Evolutionary conservation across 2,329 filamentous ascomycete species (phyloP), one percentile per base, ranked within the genome.

Genomic region (Hypoxylon sp.): DNA sequence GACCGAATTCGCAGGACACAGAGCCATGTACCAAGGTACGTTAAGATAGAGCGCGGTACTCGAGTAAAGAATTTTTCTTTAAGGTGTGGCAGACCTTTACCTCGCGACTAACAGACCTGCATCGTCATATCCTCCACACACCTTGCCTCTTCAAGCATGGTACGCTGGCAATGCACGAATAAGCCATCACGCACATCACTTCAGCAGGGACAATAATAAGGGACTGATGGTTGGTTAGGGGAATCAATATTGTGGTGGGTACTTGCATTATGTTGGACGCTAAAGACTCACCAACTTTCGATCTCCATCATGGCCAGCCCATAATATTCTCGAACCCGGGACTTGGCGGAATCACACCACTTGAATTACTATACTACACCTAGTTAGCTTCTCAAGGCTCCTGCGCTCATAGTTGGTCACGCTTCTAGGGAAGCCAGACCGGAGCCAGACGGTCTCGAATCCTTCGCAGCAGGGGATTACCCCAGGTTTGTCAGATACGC

Each of bases 401-500:
- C 38, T 48, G 23, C 14, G 45, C 46, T 34, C 34, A 28, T 23
- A 23, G 45, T 46, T 46, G 53, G 55, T 48, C 41, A 52, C 45
- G 23, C 34, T 36, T 23, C 19, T 28, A 23, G n/a, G 14, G 21
- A 41, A 59, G 32, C 25, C 45, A 28, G 52, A 57, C 30, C 38
- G 52, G 32, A 59, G 32, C 25, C 50, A 28, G 52, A 57, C 30
- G 46, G 52, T 63, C 67, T 58, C 60, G 63, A 64, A 61, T 61
- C 56, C 58, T 49, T 51, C 38, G 28, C 34, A 38, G 34, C 49
- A 13, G 60, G 64, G 63, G 21, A 56, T 69, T 69, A 69, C 69
- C 69, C 69, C 69, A 69, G 69, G 53, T 71, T 69, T 66, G 58
- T 36, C 23, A 71, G 68, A 71, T 70, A 70, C 61, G 68, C 68